A percentile compares a stretch with the other conserved stretches of the same genome.
phyloP scores from a whole-genome alignment of 106 monocot species.

The Xerophyta viscosa region DNA sequence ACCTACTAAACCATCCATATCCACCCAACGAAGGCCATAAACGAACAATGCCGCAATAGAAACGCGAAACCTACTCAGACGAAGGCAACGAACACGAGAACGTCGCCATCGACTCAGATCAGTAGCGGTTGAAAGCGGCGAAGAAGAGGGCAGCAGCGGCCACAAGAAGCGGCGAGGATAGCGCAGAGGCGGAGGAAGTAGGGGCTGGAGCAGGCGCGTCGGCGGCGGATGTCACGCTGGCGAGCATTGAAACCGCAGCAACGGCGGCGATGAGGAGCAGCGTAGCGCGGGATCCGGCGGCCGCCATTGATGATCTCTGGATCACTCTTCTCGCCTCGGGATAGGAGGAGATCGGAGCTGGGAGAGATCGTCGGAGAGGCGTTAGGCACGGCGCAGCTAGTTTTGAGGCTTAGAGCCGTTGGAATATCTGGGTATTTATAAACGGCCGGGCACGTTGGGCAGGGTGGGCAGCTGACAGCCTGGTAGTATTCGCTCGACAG shows the following conservation, averaged over 20 bases:
- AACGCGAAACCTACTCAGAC: neutral
- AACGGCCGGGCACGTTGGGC: neutral
- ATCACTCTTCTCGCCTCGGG: neutral
- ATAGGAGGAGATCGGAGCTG: neutral
- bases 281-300: slow-evolving; percentile 9
- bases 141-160: slow-evolving; percentile 14
- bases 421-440: too few species aligned
- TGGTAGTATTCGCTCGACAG: slow-evolving; percentile 8
- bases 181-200: slow-evolving; percentile 10
- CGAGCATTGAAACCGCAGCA: slow-evolving; percentile 8
- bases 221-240: slow-evolving; percentile 3
- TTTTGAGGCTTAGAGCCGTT: too few species aligned
- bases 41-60: slow-evolving; percentile 2
- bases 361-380: neutral
- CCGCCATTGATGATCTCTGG: slow-evolving; percentile 17
- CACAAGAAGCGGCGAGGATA: slow-evolving; percentile 17
- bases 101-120: neutral
- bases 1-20: slow-evolving; percentile 3
- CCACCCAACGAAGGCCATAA: slow-evolving; percentile 2
- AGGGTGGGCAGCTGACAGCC: slow-evolving; percentile 2
- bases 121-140: neutral
- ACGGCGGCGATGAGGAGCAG: slow-evolving; percentile 10
- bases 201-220: slow-evolving; percentile 19
- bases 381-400: neutral
- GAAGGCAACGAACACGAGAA: neutral